Evolutionary conservation across 1,139 yeast species (phyloP).

Genomic region (Hyphopichia pseudoburtonii): DNA sequence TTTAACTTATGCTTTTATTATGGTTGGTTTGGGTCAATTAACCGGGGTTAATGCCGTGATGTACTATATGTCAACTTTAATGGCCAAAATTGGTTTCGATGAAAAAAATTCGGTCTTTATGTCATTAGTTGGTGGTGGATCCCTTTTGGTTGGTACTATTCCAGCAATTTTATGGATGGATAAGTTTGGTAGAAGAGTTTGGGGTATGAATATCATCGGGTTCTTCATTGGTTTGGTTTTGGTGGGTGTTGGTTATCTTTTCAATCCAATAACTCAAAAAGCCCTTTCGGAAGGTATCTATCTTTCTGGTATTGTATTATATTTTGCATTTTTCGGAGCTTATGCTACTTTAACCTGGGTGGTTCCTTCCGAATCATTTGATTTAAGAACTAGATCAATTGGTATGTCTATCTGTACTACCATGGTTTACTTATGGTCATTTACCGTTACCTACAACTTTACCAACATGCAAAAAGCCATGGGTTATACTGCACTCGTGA

Average conservation of each 20-base stretch:
- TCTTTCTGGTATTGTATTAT: conserved; percentile 58
- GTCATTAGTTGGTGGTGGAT: conserved; percentile 65
- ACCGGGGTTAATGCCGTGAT: conserved; percentile 58
- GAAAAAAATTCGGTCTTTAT: conserved; percentile 47
- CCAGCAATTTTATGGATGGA: conserved; percentile 65
- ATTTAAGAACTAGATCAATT: conserved; percentile 44
- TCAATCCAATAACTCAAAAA: conserved; percentile 32
- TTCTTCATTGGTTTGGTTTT: conserved; percentile 57
- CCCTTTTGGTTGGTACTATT: conserved; percentile 57
- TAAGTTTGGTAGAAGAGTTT: conserved; percentile 53
- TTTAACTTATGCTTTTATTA: conserved; percentile 51
- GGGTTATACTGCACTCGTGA: conserved; percentile 60
- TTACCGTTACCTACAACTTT: conserved; percentile 60
- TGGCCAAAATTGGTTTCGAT: conserved; percentile 47
- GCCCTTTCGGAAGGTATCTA: conserved; percentile 57
- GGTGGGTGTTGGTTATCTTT: conserved; percentile 54
- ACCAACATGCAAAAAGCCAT: conserved; percentile 54
- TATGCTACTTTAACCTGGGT: conserved; percentile 66
- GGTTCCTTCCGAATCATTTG: conserved; percentile 49
- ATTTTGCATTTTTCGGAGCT: conserved; percentile 64
- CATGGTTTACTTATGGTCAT: conserved; percentile 59
- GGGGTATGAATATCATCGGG: conserved; percentile 44
- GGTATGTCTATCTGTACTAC: conserved; percentile 60
- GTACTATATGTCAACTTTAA: conserved; percentile 56
- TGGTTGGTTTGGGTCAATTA: conserved; percentile 58